Conservation (phyloP, 805 yeast genomes). For the Ogataea trehaloabstinens region DNA sequence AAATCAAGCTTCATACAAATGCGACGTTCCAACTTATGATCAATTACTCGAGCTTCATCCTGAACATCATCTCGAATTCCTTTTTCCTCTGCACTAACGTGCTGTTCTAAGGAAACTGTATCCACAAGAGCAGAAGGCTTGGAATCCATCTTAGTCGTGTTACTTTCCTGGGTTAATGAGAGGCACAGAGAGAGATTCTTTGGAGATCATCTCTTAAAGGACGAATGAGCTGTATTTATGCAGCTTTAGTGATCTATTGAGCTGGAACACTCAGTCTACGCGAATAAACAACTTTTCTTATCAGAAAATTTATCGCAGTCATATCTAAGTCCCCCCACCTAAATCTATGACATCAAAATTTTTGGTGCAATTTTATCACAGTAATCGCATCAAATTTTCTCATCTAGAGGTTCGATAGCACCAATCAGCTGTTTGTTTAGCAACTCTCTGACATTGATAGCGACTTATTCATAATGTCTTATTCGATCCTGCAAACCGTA, state of each 20-base stretch:
- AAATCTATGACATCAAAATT: neutral
- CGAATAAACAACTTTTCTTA: conserved; percentile 1
- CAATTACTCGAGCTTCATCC: conserved; percentile 11
- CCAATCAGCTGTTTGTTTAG: too few relatives aligned
- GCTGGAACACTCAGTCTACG: neutral
- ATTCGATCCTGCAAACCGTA: too few relatives aligned
- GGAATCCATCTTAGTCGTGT: conserved; percentile 5
- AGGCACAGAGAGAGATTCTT: neutral
- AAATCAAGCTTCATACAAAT: conserved; percentile 42
- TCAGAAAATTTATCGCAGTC: conserved; percentile 1
- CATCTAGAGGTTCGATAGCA: too few relatives aligned
- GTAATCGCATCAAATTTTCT: too few relatives aligned
- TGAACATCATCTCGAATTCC: conserved; percentile 1
- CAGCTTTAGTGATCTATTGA: neutral
- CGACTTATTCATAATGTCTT: too few relatives aligned
- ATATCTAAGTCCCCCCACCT: conserved; percentile 13
- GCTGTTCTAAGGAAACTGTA: conserved; percentile 9
- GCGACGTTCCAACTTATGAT: conserved; percentile 27
- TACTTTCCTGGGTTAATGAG: neutral
- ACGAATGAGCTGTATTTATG: conserved; percentile 4
- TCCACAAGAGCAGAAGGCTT: conserved; percentile 8
- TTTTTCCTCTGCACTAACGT: conserved; percentile 5
- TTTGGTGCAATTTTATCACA: neutral
- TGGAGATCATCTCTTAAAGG: neutral
- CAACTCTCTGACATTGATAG: neutral